Base-by-base conservation (phyloP, 129 eudicot species). In the Scalesia atractyloides region DNA sequence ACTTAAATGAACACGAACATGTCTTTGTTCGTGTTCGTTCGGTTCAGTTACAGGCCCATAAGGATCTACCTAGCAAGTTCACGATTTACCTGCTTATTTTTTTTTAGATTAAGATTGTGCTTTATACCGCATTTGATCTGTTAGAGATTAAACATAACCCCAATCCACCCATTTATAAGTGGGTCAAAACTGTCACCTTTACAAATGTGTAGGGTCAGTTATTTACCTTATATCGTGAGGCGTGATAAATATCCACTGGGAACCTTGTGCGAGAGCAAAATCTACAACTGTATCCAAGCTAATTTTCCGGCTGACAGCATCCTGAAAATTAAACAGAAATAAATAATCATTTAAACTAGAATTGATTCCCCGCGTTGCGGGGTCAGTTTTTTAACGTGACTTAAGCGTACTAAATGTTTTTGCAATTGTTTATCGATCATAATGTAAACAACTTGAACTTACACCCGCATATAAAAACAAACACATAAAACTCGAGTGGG, bases 271-370 rank as follows among this genome's bases (percentile, higher is more conserved):
- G 73, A 94, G 54, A 39, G 96, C 97, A 90, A 94, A 94, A 77
- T 94, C 97, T 50, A 94, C 93, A 46, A 94, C 66, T 4, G 97
- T 79, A 70, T 94, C 98, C 65, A 94, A 79, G 84, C 98, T 94
- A 33, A 94, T 90, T 81, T 94, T 94, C 34, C 98, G 72, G 82
- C 98, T 90, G n/a, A 94, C 98, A 33, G 98, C 98, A 86, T 94
- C 98, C 98, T 94, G 87, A 33, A 78, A 24, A 68, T 43, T 53
- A 39, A 68, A 70, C 22, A 53, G 48, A 59, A 70, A 12, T 36
- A n/a, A 2, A n/a, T 3, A 59, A 36, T 8, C 49, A 36, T 63
- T 37, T 15, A 63, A 24, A n/a, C n/a, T n/a, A n/a, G n/a, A n/a
- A n/a, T n/a, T n/a, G n/a, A n/a, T n/a, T n/a, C n/a, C n/a, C n/a